Base-by-base conservation (phyloP, 192 early-diverging fungal species). In the Chytriomyces sp. region DNA sequence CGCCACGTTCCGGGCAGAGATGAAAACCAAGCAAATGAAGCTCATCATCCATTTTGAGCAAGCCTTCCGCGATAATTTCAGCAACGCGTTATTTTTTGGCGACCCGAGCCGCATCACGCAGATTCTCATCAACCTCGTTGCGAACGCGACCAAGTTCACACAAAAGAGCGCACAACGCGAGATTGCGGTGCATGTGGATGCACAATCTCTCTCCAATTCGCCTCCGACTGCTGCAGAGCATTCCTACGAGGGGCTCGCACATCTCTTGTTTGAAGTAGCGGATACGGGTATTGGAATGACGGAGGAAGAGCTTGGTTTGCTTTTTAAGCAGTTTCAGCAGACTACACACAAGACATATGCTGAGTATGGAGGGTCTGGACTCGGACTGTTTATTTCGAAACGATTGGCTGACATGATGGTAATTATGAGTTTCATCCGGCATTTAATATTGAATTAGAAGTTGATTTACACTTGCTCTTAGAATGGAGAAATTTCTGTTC, bases 71-170 rank as follows among this genome's bases (percentile, higher is more conserved):
- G 76, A 76, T 12, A 73, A 74, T 3, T 57, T 71, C 12, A 72
- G 79, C 39, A 76, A 76, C 22, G 75, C 81, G 10, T 80, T 80
- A 66, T 58, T 88, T 54, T 74, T 78, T 22, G 79, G 86, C 49
- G 87, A 87, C 28, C 81, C 82, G 0, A 70, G 72, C 38, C 76
- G 85, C 30, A 73, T 85, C 37, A 61, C 80, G 4, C 81, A 89
- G 63, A 55, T 75, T 77, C 17, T 81, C 71, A 63, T 86, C 68
- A 88, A 88, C 62, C 53, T 88, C 26, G 77, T 86, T 8, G 77
- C 81, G 4, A 88, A 88, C 72, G 80, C 86, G 31, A 60, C 84
- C 22, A 85, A 83, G 71, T 89, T 87, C 54, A 86, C 82, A 6
- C 75, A 85, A 25, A 76, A 73, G 1, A 76, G 74, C 17, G 70